phyloP scores from a whole-genome alignment of 305 asterid species.

The Ilex paraguariensis region DNA sequence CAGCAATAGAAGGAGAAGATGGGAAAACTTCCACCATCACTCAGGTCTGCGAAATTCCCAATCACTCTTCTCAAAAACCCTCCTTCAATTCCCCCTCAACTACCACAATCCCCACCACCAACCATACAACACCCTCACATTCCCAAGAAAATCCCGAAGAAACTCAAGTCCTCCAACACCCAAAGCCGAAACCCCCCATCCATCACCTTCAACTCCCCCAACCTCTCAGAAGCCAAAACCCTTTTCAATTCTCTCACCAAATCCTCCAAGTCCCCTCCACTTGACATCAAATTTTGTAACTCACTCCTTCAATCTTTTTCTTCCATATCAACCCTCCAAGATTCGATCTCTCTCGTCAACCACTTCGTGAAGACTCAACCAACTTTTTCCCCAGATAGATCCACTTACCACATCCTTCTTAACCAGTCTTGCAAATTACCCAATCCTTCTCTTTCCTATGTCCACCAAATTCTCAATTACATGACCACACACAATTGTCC shows the following conservation, averaged over 20 bases:
- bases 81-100: conserved; percentile 1
- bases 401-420: conserved; percentile 59
- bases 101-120: conserved; percentile 12
- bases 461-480: conserved; percentile 56
- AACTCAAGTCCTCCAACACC: conserved; percentile 11
- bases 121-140: conserved; percentile 16
- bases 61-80: conserved; percentile 19
- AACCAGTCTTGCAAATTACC: conserved; percentile 52
- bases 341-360: conserved; percentile 67
- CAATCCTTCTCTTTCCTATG: conserved; percentile 42
- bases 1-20: conserved; percentile 3
- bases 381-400: conserved; percentile 60
- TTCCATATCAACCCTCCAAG: conserved; percentile 54
- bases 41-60: conserved; percentile 20
- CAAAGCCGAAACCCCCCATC: conserved; percentile 21
- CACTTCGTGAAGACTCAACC: conserved; percentile 80
- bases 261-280: conserved; percentile 33
- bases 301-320: conserved; percentile 69
- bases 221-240: conserved; percentile 75
- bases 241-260: conserved; percentile 60
- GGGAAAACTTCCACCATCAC: conserved; percentile 38
- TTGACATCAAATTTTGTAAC: conserved; percentile 56
- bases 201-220: conserved; percentile 42
- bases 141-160: conserved; percentile 22
- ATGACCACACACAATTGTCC: conserved; percentile 61